phyloP scores from a whole-genome alignment of 371 early-diverging fungal species.

The Haplosporangium sp. region DNA sequence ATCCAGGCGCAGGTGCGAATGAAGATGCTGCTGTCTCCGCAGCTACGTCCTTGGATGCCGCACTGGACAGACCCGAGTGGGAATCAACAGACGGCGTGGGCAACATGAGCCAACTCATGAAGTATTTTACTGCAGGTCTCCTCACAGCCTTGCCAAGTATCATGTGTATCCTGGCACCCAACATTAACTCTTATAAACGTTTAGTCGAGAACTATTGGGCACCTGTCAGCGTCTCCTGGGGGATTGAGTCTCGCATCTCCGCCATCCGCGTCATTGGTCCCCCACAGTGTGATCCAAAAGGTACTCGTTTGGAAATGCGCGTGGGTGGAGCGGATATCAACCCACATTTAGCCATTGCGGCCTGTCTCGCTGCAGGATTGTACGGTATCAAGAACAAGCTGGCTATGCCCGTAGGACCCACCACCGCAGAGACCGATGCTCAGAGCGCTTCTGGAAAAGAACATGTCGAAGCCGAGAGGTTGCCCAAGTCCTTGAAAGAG shows the following conservation, averaged over 20 bases:
- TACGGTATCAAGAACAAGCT: slow-evolving; percentile 79
- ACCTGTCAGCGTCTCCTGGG: slow-evolving; percentile 86
- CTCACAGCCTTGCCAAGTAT: slow-evolving; percentile 79
- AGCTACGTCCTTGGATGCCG: slow-evolving; percentile 2
- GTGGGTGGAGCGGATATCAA: slow-evolving; percentile 89
- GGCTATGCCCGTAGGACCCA: slow-evolving; percentile 59
- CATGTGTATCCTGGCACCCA: slow-evolving; percentile 83
- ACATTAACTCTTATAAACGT: slow-evolving; percentile 89
- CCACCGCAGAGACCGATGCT: slow-evolving; percentile 25
- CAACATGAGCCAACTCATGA: slow-evolving; percentile 66
- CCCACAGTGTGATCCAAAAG: slow-evolving; percentile 70
- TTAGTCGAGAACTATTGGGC: slow-evolving; percentile 89
- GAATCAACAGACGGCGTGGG: slow-evolving; percentile 47
- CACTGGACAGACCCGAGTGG: slow-evolving; percentile 34
- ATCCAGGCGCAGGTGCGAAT: neutral
- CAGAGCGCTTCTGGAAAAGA: slow-evolving; percentile 15
- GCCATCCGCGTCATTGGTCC: slow-evolving; percentile 83
- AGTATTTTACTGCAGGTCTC: slow-evolving; percentile 80
- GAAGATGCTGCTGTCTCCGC: neutral
- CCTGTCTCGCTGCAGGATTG: slow-evolving; percentile 81
- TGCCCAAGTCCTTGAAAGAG: slow-evolving; percentile 77
- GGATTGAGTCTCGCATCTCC: slow-evolving; percentile 81
- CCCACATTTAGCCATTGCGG: slow-evolving; percentile 81
- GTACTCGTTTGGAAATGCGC: slow-evolving; percentile 83
- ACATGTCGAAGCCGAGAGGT: slow-evolving; percentile 50